Evolutionary conservation across 2,329 filamentous ascomycete genomes (phyloP), one percentile per base, ranked within the genome.

Genomic region (Colletotrichum neosansevieriae): DNA sequence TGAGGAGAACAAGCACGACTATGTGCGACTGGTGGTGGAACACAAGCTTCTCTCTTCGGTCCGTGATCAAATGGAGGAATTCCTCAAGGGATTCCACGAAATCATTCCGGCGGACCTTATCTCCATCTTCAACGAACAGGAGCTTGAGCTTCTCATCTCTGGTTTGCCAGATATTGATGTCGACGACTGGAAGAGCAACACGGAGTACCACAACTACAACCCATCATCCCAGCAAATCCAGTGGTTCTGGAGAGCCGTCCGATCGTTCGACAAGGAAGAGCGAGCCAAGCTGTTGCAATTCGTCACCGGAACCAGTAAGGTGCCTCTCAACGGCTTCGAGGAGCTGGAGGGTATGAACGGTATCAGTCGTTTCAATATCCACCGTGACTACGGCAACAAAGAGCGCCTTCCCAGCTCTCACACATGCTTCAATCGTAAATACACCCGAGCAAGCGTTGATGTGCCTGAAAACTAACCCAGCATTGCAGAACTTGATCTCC

Each of bases 271-370:
- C 84, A 98, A 98, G 83, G 97, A 99, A 83, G 97, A 99, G 82
- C 93, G 94, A 69, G 96, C 96, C 74, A 99, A 99, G 81, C 84
- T 99, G 71, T 87, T 99, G 50, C 96, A 99, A 77, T 99, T 99
- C 79, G 96, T 99, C 73, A 99, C 97, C 1, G 96, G 96, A 78
- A 99, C 97, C 17, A 97, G 93, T 79, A 99, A 99, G 82, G 97
- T 99, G 53, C 96, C 96, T 44, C 89, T 99, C 57, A 99, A 99
- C 74, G 96, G 96, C 12, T 99, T 99, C 87, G 98, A 97, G 83
- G 96, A 99, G 80, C 88, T 99, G 6, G 97, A 99, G 83, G 97
- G 96, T 73, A 99, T 99, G 96, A 98, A 99, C 77, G 96, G 96
- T 44, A 91, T 98, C 79, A 97, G 92, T 80, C 91, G 94, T 72